These are phyloP conservation scores for Magnolia changhungtana DNA, from an alignment of 164 flowering plant species.

Conservation along the genomic window DNA sequence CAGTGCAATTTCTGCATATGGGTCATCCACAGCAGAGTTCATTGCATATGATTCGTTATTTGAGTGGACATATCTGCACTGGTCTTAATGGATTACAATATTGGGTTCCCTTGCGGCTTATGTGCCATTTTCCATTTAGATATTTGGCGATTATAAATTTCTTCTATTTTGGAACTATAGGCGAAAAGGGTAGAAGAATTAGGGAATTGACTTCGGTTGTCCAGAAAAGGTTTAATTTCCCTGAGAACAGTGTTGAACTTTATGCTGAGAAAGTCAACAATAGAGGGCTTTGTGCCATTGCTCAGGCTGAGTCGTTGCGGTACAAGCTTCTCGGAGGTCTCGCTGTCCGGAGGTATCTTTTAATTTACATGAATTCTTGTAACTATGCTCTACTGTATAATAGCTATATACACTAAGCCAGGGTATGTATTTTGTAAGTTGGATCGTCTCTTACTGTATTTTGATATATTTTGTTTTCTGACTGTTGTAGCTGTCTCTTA, in stretches of 20 bases:
- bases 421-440: too few species aligned
- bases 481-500: too few species aligned
- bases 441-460: too few species aligned
- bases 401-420: too few species aligned
- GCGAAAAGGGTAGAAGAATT: conserved; percentile 70
- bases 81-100: neutral
- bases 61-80: too few species aligned
- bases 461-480: too few species aligned
- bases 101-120: neutral
- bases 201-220: conserved; percentile 65
- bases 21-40: too few species aligned
- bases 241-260: conserved; percentile 62
- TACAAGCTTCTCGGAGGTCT: conserved; percentile 79
- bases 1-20: too few species aligned
- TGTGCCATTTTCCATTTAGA: neutral
- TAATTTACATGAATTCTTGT: neutral
- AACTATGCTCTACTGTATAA: neutral
- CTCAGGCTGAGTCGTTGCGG: conserved; percentile 68
- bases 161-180: conserved; percentile 17
- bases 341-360: conserved; percentile 55
- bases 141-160: neutral
- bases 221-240: conserved; percentile 68
- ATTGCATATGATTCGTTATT: too few species aligned
- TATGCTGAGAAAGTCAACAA: conserved; percentile 67
- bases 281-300: conserved; percentile 68